Conservation (phyloP, 805 yeast genomes). For the Aciculoconidium aculeatum region DNA sequence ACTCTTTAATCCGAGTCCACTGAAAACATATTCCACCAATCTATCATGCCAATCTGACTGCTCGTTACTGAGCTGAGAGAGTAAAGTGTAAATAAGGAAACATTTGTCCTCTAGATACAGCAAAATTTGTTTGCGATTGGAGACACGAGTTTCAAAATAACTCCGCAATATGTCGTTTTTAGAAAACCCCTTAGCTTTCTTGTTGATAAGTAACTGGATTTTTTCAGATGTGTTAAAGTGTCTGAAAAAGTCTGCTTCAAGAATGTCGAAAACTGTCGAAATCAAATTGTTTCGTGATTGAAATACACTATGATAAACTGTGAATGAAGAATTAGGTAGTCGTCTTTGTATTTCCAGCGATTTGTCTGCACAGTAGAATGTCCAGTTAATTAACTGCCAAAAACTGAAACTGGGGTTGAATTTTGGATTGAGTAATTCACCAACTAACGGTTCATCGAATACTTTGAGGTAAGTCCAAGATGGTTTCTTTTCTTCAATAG, state of each 20-base stretch:
- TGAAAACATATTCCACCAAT: conserved; percentile 21
- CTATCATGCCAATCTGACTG: conserved; percentile 25
- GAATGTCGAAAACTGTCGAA: conserved; percentile 15
- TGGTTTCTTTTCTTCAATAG: conserved; percentile 3
- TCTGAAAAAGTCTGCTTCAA: conserved; percentile 11
- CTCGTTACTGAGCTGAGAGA: conserved; percentile 17
- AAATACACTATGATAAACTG: conserved; percentile 21
- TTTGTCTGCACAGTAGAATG: conserved; percentile 29
- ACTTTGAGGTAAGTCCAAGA: conserved; percentile 12
- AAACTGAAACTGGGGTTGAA: conserved; percentile 15
- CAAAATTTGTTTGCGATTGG: no score
- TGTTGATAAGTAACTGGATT: no score
- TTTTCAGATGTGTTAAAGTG: no score
- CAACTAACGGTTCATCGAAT: conserved; percentile 28
- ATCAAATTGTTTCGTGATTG: conserved; percentile 16
- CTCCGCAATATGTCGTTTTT: conserved; percentile 2
- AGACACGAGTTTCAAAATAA: no score
- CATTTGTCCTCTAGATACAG: conserved; percentile 7
- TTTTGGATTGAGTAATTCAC: conserved; percentile 18
- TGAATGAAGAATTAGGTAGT: conserved; percentile 13
- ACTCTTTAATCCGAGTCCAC: conserved; percentile 19
- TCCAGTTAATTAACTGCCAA: conserved; percentile 32
- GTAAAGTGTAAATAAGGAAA: conserved; percentile 9
- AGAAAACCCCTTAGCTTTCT: no score
- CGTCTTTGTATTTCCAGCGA: conserved; percentile 15